Conservation (phyloP, 2,329 filamentous ascomycete species). For the Dothistroma pini region DNA sequence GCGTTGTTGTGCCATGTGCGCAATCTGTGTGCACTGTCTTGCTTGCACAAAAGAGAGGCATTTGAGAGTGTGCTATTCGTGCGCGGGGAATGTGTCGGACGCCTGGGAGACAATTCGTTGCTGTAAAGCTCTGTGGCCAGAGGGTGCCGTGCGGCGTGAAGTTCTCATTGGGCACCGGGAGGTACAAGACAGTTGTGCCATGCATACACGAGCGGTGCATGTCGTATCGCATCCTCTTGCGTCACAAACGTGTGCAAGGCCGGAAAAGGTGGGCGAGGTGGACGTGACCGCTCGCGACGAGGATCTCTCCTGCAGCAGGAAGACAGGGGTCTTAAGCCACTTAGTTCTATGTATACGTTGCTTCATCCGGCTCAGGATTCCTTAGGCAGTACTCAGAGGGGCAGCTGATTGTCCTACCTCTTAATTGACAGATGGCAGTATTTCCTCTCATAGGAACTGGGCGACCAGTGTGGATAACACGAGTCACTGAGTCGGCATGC, state of each 20-base stretch:
- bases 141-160: no score
- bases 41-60: neutral
- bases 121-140: no score
- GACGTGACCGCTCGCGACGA: neutral
- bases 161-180: no score
- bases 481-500: no score
- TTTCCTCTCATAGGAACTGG: no score
- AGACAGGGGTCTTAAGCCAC: neutral
- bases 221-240: neutral
- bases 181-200: no score
- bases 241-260: neutral
- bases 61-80: neutral
- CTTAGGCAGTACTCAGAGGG: no score
- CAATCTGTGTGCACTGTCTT: neutral
- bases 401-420: no score
- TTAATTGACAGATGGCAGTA: no score
- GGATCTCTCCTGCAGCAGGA: neutral
- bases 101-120: no score
- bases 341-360: neutral
- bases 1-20: neutral
- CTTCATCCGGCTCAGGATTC: no score
- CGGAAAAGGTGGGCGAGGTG: neutral
- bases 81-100: neutral
- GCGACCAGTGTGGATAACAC: no score
- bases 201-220: neutral